Conservation (phyloP, 768 basidiomycete genomes). For the Phanerochaete carnosa region DNA sequence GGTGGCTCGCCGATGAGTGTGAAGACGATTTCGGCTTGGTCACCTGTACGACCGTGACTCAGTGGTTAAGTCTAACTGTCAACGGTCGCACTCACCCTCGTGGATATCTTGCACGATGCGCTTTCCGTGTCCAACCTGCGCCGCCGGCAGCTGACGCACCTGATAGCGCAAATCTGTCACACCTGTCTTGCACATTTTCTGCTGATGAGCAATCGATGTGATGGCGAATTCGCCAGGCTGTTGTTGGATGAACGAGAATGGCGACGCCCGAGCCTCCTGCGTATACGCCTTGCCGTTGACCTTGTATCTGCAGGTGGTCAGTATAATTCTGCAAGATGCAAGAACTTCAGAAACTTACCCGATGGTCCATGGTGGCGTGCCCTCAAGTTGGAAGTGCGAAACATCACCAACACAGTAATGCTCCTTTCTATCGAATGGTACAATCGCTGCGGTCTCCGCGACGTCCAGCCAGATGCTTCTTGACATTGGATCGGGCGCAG, state of each 20-base stretch:
- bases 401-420: slow-evolving; percentile 91
- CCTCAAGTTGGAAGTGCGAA: slow-evolving; percentile 90
- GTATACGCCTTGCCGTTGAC: slow-evolving; percentile 72
- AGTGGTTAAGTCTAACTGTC: not conserved
- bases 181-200: slow-evolving; percentile 85
- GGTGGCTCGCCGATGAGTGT: slow-evolving; percentile 89
- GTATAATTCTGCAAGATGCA: not conserved
- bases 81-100: slow-evolving; percentile 55
- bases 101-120: slow-evolving; percentile 81
- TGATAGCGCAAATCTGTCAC: slow-evolving; percentile 70
- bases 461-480: slow-evolving; percentile 84
- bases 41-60: slow-evolving; percentile 43
- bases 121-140: slow-evolving; percentile 85
- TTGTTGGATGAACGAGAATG: slow-evolving; percentile 83
- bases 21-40: slow-evolving; percentile 93
- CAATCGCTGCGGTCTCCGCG: slow-evolving; percentile 92
- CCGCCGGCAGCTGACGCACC: slow-evolving; percentile 84
- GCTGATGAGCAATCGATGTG: slow-evolving; percentile 86
- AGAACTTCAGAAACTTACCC: slow-evolving; percentile 45
- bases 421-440: slow-evolving; percentile 72
- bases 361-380: slow-evolving; percentile 89
- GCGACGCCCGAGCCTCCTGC: slow-evolving; percentile 74
- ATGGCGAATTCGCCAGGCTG: slow-evolving; percentile 83
- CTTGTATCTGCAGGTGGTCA: slow-evolving; percentile 54
- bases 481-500: slow-evolving; percentile 54